Percentiles rank a stretch among this genome's conserved stretches.
These are phyloP conservation scores for Miscanthus lutarioriparius DNA, from an alignment of 176 grass and related monocot genomes.

Conservation along the genomic window DNA sequence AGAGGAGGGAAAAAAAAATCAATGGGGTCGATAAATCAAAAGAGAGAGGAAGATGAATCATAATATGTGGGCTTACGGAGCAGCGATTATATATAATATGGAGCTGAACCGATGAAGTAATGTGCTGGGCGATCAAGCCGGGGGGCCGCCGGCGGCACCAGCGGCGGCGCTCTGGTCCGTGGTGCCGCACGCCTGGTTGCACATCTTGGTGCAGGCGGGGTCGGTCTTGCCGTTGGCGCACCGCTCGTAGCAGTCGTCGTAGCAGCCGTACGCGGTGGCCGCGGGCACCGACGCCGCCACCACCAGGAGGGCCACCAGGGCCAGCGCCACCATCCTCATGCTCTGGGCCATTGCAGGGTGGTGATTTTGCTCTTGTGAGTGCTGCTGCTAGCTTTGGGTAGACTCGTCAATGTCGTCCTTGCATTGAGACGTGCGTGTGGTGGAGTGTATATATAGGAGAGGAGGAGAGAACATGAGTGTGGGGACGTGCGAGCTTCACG, in stretches of 20 bases:
- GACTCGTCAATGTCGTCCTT: neutral
- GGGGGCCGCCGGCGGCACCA: neutral
- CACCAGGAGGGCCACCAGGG: slow-evolving; percentile 13
- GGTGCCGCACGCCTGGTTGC: slow-evolving; percentile 45
- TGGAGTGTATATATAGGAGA: neutral
- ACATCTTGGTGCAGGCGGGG: slow-evolving; percentile 52
- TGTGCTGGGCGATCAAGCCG: neutral
- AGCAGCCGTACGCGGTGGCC: slow-evolving; percentile 45
- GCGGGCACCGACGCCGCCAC: slow-evolving; percentile 26
- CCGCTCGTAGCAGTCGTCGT: slow-evolving; percentile 54
- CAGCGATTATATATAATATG: neutral
- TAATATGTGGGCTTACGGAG: neutral
- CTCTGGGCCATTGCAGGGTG: neutral
- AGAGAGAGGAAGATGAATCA: neutral
- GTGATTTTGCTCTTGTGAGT: neutral
- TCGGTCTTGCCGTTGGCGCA: slow-evolving; percentile 64
- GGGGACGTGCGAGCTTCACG: neutral
- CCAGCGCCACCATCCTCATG: slow-evolving; percentile 22
- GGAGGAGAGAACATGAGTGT: neutral
- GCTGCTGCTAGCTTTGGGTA: neutral
- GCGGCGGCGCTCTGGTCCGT: neutral
- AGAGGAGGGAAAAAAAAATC: neutral
- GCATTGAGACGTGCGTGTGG: neutral
- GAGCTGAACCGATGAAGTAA: neutral
- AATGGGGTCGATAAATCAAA: neutral